phyloP scores from a whole-genome alignment of 2,329 filamentous ascomycete genomes.

The Lachnellula arida region DNA sequence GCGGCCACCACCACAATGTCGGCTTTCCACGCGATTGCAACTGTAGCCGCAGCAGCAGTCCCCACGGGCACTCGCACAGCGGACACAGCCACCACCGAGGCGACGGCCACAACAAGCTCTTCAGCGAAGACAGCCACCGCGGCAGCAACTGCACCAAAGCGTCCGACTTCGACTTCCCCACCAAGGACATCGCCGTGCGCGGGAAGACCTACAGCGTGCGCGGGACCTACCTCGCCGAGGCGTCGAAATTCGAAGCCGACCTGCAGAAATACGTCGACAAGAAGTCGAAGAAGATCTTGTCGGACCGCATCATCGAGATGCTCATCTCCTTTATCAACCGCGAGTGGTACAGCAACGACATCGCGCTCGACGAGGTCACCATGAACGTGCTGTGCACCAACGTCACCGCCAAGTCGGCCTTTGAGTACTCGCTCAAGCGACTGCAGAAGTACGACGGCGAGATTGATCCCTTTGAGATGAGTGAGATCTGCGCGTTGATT shows the following conservation, averaged over 20 bases:
- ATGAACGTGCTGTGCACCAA: conserved; percentile 22
- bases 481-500: conserved; percentile 15
- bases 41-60: background rate
- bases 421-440: conserved; percentile 13
- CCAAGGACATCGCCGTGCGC: conserved; percentile 25
- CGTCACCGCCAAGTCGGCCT: conserved; percentile 16
- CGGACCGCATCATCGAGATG: conserved; percentile 19
- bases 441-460: conserved; percentile 13
- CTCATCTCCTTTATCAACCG: conserved; percentile 27
- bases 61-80: background rate
- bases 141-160: background rate
- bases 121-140: background rate
- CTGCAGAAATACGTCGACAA: conserved; percentile 23
- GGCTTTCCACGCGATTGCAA: background rate
- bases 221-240: conserved; percentile 22
- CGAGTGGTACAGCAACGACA: conserved; percentile 14
- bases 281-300: conserved; percentile 24
- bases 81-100: background rate
- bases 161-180: conserved; percentile 18
- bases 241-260: conserved; percentile 24
- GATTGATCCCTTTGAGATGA: conserved; percentile 1
- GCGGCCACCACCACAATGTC: background rate
- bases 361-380: conserved; percentile 23
- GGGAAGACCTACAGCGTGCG: conserved; percentile 23
- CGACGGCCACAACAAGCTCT: background rate